Evolutionary conservation across 1,139 yeast species (phyloP), one percentile per base, ranked within the genome.

Genomic region (Geotrichum siamense): DNA sequence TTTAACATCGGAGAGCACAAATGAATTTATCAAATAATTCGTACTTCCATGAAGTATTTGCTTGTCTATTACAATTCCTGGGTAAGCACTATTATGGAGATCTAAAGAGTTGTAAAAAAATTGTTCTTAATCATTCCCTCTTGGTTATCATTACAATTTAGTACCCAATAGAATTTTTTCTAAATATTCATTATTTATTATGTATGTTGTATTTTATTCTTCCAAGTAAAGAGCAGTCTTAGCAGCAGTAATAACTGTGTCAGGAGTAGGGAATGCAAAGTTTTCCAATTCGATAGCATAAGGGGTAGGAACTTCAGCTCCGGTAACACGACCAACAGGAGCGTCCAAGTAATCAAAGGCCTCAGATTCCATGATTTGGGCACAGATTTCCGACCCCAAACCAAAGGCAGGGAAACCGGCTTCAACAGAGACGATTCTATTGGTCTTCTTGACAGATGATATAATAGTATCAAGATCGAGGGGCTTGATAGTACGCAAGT

Each of bases 251-350:
- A 84, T 76, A 59, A 93, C 83, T 55, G 87, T 78, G 62, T 86
- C 94, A 49, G 84, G 76, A 66, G 89, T 95, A 66, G 98, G 98
- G 95, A 93, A 91, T 48, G 98, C 96, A 65, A 91, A 85, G 71
- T 84, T 94, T 76, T 93, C 99, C 65, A 93, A 78, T 71, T 83
- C 93, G 69, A 80, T 78, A 57, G 96, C 96, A 66, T 93, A 93
- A 54, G 99, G 99, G 57, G 98, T 93, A 65, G 99, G 98, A 30
- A 89, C 96, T 72, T 93, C 99, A 64, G 97, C 94, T 68, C 98
- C 98, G 50, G 98, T 93, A 61, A 89, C 93, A 76, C 98, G 86
- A 72, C 83, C 94, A 56, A 91, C 91, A 57, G 99, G 99, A 52
- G 98, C 95, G 69, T 93, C 99, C 67, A 93, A 79, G 77, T 87